phyloP scores from a whole-genome alignment of 306 rosid species.

The Rosa chinensis region DNA sequence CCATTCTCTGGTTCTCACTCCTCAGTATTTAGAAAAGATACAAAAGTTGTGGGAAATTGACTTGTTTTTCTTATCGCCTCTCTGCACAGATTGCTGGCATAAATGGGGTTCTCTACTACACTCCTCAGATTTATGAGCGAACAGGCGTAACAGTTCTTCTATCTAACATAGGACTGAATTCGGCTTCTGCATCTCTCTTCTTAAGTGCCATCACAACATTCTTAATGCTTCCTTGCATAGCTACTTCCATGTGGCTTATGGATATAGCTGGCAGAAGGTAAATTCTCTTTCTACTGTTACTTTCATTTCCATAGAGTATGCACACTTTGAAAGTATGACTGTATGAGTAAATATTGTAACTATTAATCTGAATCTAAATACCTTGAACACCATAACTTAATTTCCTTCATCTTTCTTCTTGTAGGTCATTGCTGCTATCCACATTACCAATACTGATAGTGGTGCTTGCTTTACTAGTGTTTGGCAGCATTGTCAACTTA shows the following conservation, averaged over 20 bases:
- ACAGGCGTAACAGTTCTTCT: slow-evolving; percentile 55
- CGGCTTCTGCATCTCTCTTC: slow-evolving; percentile 56
- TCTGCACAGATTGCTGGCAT: slow-evolving; percentile 60
- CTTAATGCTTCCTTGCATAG: slow-evolving; percentile 81
- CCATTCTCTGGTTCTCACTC: background rate
- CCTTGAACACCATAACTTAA: background rate
- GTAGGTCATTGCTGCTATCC: slow-evolving; percentile 59
- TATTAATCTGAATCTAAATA: background rate
- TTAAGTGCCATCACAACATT: slow-evolving; percentile 52
- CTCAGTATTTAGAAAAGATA: no score
- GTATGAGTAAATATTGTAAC: background rate
- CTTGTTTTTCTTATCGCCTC: background rate
- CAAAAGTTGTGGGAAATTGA: background rate
- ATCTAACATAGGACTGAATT: slow-evolving; percentile 51
- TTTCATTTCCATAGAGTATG: background rate
- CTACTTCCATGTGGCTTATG: slow-evolving; percentile 59
- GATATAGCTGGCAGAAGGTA: slow-evolving; percentile 80
- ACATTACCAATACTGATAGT: slow-evolving; percentile 62
- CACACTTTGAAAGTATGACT: background rate
- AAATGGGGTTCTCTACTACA: slow-evolving; percentile 67
- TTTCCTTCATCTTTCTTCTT: slow-evolving; percentile 20
- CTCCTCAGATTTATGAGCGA: slow-evolving; percentile 69
- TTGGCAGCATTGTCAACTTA: slow-evolving; percentile 34
- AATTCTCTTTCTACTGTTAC: background rate
- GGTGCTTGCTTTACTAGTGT: slow-evolving; percentile 48